These are phyloP conservation scores for Diphasiastrum complanatum DNA, from an alignment of 83 land plant species.

Conservation along the genomic window DNA sequence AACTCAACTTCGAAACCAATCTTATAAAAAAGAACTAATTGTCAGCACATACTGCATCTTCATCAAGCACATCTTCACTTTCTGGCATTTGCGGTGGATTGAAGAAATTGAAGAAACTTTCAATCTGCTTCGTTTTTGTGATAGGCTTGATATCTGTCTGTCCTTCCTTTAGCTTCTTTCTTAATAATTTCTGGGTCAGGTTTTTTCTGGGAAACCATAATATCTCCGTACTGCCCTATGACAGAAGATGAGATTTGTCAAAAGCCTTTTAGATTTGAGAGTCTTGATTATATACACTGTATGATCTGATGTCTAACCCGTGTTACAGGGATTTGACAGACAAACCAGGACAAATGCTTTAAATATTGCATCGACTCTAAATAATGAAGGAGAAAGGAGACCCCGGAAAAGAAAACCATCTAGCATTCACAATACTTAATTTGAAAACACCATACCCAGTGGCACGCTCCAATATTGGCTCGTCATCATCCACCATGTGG, in stretches of 20 bases:
- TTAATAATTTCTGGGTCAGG: conserved; percentile 78
- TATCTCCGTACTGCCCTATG: conserved; percentile 74
- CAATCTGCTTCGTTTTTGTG: conserved; percentile 82
- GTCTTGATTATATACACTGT: neutral
- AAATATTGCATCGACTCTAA: too few relatives aligned
- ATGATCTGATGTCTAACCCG: too few relatives aligned
- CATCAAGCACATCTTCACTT: conserved; percentile 70
- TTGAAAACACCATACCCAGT: too few relatives aligned
- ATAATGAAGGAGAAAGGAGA: too few relatives aligned
- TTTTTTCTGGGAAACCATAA: conserved; percentile 89
- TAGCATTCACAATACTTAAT: too few relatives aligned
- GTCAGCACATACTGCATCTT: conserved; percentile 50
- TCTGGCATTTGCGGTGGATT: conserved; percentile 92
- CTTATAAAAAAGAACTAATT: neutral
- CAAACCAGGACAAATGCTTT: too few relatives aligned
- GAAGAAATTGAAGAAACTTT: conserved; percentile 95
- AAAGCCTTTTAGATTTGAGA: neutral
- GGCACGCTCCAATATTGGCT: conserved; percentile 94
- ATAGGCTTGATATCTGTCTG: conserved; percentile 77
- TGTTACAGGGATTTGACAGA: too few relatives aligned
- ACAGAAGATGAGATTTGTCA: neutral
- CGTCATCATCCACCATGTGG: conserved; percentile 97
- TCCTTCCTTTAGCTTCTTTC: conserved; percentile 94
- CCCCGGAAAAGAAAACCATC: too few relatives aligned
- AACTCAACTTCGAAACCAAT: neutral